A percentile compares a stretch with the other conserved stretches of the same genome.
Conservation (phyloP, 441 rosid species). For the Populus tomentosa region DNA sequence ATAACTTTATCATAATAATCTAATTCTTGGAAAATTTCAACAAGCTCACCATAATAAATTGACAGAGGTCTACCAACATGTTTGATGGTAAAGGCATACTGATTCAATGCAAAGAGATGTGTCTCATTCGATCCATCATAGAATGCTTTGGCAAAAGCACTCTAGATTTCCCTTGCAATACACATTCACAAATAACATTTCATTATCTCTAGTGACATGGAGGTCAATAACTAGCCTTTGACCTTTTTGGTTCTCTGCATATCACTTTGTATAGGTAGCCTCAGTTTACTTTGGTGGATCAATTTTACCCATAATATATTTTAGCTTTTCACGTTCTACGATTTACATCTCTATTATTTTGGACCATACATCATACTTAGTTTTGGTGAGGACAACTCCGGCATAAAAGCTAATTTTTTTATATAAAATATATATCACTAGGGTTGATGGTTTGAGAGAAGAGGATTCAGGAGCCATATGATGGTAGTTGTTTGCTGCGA, state of each 20-base stretch:
- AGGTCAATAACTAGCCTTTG: not conserved
- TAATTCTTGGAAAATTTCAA: too few species aligned
- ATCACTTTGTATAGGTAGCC: not conserved
- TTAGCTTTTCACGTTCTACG: accelerated
- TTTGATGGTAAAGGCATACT: not conserved
- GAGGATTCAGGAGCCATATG: not conserved
- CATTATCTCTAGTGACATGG: not conserved
- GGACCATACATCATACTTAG: too few species aligned
- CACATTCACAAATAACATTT: too few species aligned
- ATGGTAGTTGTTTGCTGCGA: not conserved
- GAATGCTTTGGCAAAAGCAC: not conserved
- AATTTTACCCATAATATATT: too few species aligned
- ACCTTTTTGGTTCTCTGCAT: not conserved
- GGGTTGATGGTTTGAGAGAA: too few species aligned
- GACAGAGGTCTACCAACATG: too few species aligned
- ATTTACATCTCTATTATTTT: not conserved
- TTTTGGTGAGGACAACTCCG: too few species aligned
- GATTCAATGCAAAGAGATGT: too few species aligned
- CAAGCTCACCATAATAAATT: not conserved
- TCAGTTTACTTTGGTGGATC: not conserved
- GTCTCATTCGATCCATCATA: not conserved
- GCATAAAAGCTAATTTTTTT: too few species aligned
- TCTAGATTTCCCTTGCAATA: too few species aligned
- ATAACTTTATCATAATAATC: too few species aligned
- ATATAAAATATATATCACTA: accelerated